These are phyloP conservation scores for Cryptococcus depauperatus DNA, from an alignment of 1,284 basidiomycete genomes.

Conservation along the genomic window DNA sequence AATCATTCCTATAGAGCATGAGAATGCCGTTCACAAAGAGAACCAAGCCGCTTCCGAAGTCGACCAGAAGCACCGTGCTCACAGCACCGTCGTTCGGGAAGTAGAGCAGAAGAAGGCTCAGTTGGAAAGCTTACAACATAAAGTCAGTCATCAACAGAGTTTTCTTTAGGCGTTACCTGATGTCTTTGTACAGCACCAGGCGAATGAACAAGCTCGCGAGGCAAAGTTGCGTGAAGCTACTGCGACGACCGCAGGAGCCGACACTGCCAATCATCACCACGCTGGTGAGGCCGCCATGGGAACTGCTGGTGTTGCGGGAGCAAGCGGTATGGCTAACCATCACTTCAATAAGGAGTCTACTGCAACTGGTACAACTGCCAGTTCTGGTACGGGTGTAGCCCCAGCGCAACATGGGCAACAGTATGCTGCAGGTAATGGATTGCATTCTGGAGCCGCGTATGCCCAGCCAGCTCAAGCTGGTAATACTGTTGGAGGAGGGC, in stretches of 20 bases:
- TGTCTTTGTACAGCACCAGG: slow-evolving; percentile 11
- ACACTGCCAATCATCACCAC: neutral
- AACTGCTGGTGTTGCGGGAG: slow-evolving; percentile 2
- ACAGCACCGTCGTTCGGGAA: slow-evolving; percentile 19
- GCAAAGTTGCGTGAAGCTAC: slow-evolving; percentile 14
- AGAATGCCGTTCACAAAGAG: slow-evolving; percentile 20
- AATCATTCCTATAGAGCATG: slow-evolving; percentile 20
- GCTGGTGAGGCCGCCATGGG: slow-evolving; percentile 1
- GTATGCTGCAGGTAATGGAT: neutral
- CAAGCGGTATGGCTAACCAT: neutral
- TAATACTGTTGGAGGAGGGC: too few species aligned
- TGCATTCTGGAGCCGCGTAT: neutral
- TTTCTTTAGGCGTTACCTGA: neutral
- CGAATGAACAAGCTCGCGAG: slow-evolving; percentile 16
- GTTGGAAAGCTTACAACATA: slow-evolving; percentile 19
- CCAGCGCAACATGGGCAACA: neutral
- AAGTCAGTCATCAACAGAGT: slow-evolving; percentile 13
- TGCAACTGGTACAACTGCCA: slow-evolving; percentile 1
- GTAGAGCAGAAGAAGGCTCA: slow-evolving; percentile 23
- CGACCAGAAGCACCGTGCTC: slow-evolving; percentile 16
- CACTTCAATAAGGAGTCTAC: neutral
- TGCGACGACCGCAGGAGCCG: neutral
- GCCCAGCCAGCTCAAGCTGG: too few species aligned
- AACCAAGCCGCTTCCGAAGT: slow-evolving; percentile 21
- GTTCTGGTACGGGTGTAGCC: neutral